These are phyloP conservation scores for Orychophragmus violaceus DNA, from an alignment of 345 rosid genomes.

Conservation along the genomic window DNA sequence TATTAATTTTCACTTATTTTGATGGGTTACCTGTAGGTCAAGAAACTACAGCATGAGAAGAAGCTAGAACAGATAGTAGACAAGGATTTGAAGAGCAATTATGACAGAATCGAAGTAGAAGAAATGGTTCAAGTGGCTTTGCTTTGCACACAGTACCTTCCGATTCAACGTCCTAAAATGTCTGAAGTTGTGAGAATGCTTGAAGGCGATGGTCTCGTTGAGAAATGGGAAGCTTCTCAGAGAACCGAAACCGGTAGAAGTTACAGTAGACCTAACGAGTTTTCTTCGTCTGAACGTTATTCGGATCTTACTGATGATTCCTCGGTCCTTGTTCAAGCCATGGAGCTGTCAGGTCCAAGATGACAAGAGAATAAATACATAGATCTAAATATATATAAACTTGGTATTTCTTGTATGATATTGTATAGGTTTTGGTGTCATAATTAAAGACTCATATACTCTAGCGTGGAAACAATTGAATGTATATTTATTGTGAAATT, in stretches of 20 bases:
- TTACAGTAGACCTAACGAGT: conserved; percentile 55
- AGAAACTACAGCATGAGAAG: conserved; percentile 83
- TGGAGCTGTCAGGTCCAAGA: conserved; percentile 98
- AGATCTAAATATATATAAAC: not conserved
- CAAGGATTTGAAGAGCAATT: conserved; percentile 67
- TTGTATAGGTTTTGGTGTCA: conserved; percentile 10
- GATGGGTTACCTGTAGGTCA: conserved; percentile 45
- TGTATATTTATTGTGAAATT: not conserved
- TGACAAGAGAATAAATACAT: conserved; percentile 38
- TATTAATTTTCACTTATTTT: not conserved
- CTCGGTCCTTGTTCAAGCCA: conserved; percentile 63
- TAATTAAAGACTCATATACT: not conserved
- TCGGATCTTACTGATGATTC: conserved; percentile 93
- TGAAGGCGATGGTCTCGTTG: conserved; percentile 93
- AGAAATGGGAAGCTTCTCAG: conserved; percentile 97
- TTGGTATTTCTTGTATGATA: not conserved
- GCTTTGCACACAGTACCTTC: conserved; percentile 77
- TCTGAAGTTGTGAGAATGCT: conserved; percentile 94
- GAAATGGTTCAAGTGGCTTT: conserved; percentile 88
- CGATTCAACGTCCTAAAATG: conserved; percentile 82
- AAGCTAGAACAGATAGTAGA: conserved; percentile 78
- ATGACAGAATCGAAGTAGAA: conserved; percentile 70
- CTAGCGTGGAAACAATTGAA: not conserved
- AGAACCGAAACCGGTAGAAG: conserved; percentile 40
- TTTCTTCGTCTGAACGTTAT: conserved; percentile 66